Evolutionary conservation across 768 basidiomycete genomes (phyloP), one percentile per base, ranked within the genome.

Genomic region (Suillus spraguei): DNA sequence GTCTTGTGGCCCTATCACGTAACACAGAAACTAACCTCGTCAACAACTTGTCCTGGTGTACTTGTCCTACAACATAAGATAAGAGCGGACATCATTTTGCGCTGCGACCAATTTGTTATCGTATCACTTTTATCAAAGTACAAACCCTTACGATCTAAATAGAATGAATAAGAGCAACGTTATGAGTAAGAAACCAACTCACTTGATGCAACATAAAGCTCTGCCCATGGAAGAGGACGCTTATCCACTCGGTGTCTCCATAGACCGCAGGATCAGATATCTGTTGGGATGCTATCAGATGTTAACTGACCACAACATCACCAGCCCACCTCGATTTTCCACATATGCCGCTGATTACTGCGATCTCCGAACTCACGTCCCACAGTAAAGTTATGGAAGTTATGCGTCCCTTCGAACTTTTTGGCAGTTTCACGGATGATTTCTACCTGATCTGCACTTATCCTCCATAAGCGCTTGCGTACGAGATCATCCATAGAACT

Each of bases 151-250:
- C 76, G 60, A 75, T 77, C 74, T 75, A 63, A 41, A 55, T 38
- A 13, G 60, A 63, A 50, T 59, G 63, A 53, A 62, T 62, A 72
- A 68, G 63, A 67, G 64, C 44, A 38, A 42, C 74, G 80, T 63
- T 68, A 65, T 47, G 22, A 32, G 33, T 38, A 14, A 24, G 33
- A 63, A 41, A 54, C 71, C 38, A n/a, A 78, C 82, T 60, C 69
- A 95, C 95, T 82, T 99, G 97, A 75, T 99, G 97, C 60, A 99
- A 78, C 97, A 99, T 99, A 76, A 99, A 99, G 69, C 94, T 95
- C 76, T 99, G 97, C 0, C 97, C 97, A 72, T 99, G 95, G 73
- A 97, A 91, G 64, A 91, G 80, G 22, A 99, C 88, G 52, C 91
- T 91, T 50, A 99, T 86, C 96, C 97, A 99, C 71, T 99, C 97